phyloP scores from a whole-genome alignment of 2,329 filamentous ascomycete genomes.

The Ophiocordyceps unilateralis region DNA sequence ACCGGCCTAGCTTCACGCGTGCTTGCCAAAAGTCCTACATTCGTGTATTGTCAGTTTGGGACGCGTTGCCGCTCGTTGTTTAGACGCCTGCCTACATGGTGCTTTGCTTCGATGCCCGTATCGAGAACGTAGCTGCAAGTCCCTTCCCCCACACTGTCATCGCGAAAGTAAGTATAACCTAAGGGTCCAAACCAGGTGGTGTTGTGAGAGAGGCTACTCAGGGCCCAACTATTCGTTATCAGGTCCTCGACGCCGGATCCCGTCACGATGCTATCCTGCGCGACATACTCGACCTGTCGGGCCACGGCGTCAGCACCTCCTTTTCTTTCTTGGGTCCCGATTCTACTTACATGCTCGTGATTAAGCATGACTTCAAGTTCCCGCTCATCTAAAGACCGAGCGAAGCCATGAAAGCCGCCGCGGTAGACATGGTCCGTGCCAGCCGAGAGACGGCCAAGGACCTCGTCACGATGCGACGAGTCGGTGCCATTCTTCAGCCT shows the following conservation, averaged over 20 bases:
- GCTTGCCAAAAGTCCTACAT: conserved; percentile 24
- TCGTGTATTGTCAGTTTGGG: background rate
- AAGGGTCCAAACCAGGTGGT: background rate
- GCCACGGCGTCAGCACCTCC: background rate
- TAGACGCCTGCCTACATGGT: conserved; percentile 1
- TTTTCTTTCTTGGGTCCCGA: background rate
- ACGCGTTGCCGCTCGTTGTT: background rate
- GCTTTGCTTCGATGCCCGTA: background rate
- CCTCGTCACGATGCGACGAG: background rate
- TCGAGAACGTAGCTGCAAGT: background rate
- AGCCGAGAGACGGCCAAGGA: background rate
- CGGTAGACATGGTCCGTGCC: background rate
- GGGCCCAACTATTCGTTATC: background rate
- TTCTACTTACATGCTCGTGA: background rate
- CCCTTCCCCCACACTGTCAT: background rate
- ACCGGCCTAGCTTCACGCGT: conserved; percentile 16
- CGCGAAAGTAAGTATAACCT: background rate
- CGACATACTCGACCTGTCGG: background rate
- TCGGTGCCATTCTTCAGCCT: background rate
- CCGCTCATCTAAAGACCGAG: background rate
- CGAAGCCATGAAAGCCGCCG: background rate
- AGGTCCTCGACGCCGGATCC: background rate
- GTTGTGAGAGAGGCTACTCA: background rate
- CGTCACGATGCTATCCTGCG: background rate
- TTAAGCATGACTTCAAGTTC: background rate